phyloP scores from a whole-genome alignment of 2,329 filamentous ascomycete species.

The Penicillium sclerotigenum region DNA sequence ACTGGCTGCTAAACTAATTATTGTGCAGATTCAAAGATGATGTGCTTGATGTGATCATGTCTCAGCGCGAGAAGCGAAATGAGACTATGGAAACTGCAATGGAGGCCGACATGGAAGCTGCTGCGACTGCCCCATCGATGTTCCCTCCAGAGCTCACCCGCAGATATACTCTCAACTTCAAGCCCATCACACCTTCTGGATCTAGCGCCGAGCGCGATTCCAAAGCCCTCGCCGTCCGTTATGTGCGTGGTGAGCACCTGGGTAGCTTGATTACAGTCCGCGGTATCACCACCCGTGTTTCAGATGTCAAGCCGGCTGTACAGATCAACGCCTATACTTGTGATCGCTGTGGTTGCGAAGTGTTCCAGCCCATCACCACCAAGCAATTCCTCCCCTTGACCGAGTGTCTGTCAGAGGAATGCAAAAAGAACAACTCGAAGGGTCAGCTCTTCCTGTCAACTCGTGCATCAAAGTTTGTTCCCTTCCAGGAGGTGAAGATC shows the following conservation, averaged over 20 bases:
- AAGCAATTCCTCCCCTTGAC: slow-evolving; percentile 87
- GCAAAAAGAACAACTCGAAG: slow-evolving; percentile 83
- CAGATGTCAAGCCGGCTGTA: slow-evolving; percentile 96
- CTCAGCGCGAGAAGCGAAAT: slow-evolving; percentile 82
- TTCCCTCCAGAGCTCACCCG: slow-evolving; percentile 91
- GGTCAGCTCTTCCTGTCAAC: slow-evolving; percentile 92
- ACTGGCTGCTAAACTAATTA: slow-evolving; percentile 19
- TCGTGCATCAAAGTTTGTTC: slow-evolving; percentile 92
- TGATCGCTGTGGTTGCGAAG: slow-evolving; percentile 92
- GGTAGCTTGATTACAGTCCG: slow-evolving; percentile 91
- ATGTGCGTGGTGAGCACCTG: slow-evolving; percentile 88
- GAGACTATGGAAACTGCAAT: slow-evolving; percentile 67
- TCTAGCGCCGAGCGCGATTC: slow-evolving; percentile 58
- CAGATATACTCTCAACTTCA: slow-evolving; percentile 94
- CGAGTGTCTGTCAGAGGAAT: slow-evolving; percentile 86
- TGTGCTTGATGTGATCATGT: slow-evolving; percentile 94
- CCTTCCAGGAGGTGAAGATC: slow-evolving; percentile 97
- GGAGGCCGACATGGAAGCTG: slow-evolving; percentile 63
- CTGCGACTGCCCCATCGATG: slow-evolving; percentile 62
- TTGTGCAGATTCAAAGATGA: slow-evolving; percentile 85
- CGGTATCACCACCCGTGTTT: slow-evolving; percentile 90
- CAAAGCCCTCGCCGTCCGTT: slow-evolving; percentile 80
- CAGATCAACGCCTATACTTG: slow-evolving; percentile 97
- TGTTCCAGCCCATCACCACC: slow-evolving; percentile 91
- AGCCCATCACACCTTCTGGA: slow-evolving; percentile 72